Percentiles rank a stretch among this genome's conserved stretches.
Evolutionary conservation across 345 rosid species (phyloP).

Genomic region (Rhodamnia argentea): DNA sequence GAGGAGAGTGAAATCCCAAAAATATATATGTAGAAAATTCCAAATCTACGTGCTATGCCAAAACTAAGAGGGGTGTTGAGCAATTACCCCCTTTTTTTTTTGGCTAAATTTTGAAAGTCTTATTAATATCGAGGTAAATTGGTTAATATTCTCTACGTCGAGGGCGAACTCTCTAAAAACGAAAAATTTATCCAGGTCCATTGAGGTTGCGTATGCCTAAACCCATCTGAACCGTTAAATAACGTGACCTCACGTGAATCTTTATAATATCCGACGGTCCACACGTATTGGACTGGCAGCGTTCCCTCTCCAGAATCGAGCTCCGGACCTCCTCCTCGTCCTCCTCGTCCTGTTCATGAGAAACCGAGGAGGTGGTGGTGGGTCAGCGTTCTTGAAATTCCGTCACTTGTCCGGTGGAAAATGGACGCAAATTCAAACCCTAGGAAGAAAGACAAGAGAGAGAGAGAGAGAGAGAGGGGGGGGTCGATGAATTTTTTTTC

Average conservation of each 20-base stretch:
- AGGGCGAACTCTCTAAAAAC: too few species aligned
- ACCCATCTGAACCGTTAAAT: too few species aligned
- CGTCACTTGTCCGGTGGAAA: neutral
- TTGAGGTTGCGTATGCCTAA: neutral
- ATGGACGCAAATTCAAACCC: neutral
- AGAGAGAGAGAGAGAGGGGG: neutral
- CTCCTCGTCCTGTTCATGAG: neutral
- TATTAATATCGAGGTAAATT: neutral
- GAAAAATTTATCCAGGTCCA: neutral
- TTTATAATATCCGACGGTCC: too few species aligned
- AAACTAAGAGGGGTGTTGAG: too few species aligned
- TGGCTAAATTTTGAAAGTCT: neutral
- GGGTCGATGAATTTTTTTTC: neutral
- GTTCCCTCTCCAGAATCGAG: neutral
- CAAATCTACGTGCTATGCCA: neutral
- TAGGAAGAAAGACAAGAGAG: neutral
- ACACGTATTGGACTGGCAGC: too few species aligned
- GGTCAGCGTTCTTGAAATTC: neutral
- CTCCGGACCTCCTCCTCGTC: neutral
- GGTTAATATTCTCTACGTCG: too few species aligned
- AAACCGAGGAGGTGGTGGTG: neutral
- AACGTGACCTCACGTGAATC: neutral
- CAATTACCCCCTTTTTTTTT: too few species aligned
- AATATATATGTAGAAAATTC: too few species aligned
- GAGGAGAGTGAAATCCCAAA: too few species aligned